Evolutionary conservation across 257 asterid genomes (phyloP), one percentile per base, ranked within the genome.

Genomic region (Leptodermis oblonga): DNA sequence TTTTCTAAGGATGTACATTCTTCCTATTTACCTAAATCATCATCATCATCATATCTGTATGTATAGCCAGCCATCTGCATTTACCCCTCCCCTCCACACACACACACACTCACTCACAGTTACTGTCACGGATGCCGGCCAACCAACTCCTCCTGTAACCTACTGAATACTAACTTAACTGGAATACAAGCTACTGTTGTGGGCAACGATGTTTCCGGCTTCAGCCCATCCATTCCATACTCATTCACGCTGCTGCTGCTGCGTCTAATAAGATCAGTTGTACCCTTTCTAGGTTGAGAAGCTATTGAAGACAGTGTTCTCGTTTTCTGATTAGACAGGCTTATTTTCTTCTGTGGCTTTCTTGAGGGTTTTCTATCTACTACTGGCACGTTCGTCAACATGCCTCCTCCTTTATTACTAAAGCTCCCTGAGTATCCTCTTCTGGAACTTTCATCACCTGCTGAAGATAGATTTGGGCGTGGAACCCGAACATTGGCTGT

Each of bases 111-210:
- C 9, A 17, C 2, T 13, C 30, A 17, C 36, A 3, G 25, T 22
- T 11, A 39, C 65, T 18, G 17, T 82, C 79, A 89, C 69, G 80
- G 87, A 76, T 79, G 92, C 70, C 89, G 93, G 49, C 89, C 89
- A 10, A 76, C 81, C 82, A 93, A 72, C 76, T 83, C 99, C 87
- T 90, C 97, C 26, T 87, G 87, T 72, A 93, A 86, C 82, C 99
- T 84, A 81, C 96, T 90, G 83, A 88, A 93, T 33, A 90, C 97
- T 84, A 93, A 77, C 78, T 88, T 93, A 7, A 93, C 97, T 11
- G 99, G 97, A 77, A 93, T 88, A 73, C 96, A 93, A 69, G 99
- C 90, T 49, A 93, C 84, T 0, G 85, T 74, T 13, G 85, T 81
- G 56, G 90, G 82, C 56, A 74, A 65, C 4, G 74, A 70, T 9